Evolutionary conservation across 306 rosid species (phyloP).

Genomic region (Castanea crenata): DNA sequence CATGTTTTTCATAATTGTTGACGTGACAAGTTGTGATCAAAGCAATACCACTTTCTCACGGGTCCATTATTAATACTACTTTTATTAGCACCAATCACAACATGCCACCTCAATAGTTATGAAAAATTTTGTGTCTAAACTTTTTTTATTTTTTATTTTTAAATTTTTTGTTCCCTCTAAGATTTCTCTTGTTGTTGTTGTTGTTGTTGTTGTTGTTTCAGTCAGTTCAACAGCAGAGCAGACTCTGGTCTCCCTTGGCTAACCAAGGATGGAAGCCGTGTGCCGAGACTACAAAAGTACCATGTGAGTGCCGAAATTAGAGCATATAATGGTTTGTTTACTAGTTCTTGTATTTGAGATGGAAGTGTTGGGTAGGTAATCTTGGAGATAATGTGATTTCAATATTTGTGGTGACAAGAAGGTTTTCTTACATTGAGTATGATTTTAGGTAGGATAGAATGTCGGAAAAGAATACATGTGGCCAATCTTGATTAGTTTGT

Average conservation of each 20-base stretch:
- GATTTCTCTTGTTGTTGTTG: not conserved
- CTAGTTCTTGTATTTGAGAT: not conserved
- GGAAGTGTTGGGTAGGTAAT: not conserved
- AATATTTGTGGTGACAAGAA: not conserved
- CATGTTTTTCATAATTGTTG: too few relatives aligned
- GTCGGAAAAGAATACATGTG: too few relatives aligned
- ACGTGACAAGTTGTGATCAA: not conserved
- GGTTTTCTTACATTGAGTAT: too few relatives aligned
- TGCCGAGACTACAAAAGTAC: slow-evolving; percentile 41
- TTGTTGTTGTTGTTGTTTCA: not conserved
- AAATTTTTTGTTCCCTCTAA: not conserved
- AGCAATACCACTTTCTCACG: too few relatives aligned
- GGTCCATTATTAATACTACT: too few relatives aligned
- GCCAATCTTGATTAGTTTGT: too few relatives aligned
- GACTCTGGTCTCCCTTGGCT: slow-evolving; percentile 66
- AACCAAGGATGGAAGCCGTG: slow-evolving; percentile 69
- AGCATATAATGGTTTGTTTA: not conserved
- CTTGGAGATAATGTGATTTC: not conserved
- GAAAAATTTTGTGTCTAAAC: not conserved
- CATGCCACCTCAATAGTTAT: too few relatives aligned
- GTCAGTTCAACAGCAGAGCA: slow-evolving; percentile 57
- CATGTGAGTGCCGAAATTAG: slow-evolving; percentile 51
- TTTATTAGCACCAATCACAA: too few relatives aligned
- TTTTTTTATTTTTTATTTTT: not conserved
- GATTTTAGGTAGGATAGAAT: too few relatives aligned